Evolutionary conservation across 2,329 filamentous ascomycete genomes (phyloP), one percentile per base, ranked within the genome.

Genomic region (Paradendryphiella salina): DNA sequence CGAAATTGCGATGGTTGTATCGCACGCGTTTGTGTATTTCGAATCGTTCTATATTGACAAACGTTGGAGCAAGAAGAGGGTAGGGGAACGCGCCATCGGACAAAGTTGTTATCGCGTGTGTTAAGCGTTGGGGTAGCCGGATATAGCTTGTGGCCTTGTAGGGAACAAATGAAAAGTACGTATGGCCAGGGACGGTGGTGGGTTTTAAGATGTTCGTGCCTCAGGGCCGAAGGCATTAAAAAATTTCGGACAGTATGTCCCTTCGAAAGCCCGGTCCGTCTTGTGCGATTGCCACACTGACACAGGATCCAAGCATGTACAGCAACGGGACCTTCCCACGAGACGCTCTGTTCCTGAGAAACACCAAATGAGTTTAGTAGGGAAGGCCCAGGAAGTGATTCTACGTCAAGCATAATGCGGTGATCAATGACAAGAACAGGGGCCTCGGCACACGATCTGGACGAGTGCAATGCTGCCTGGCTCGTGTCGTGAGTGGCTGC

Each of bases 321-420:
- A 66, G 63, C 64, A 63, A 68, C 71, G 68, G 66, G 63, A 56
- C 66, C 62, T 65, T 64, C 65, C 70, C 67, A 72, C 72, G 71
- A 74, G 69, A 75, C 73, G 70, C 59, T 65, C 67, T 69, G 72
- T 75, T 73, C 72, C 73, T 74, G 71, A 73, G 70, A 60, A 66
- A 68, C 64, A 71, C 68, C 61, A 65, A 69, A 64, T 65, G 67
- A 69, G 70, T 71, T 74, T 66, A 68, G 70, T 69, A 69, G 70
- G 70, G 71, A 70, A 74, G 72, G 70, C 62, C 66, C 64, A 63
- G 67, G 67, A 66, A 70, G 67, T 63, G 60, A 71, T 72, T 73
- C 71, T 71, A 71, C 65, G 71, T 73, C 69, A 71, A 73, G 72
- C 72, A 75, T 73, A 72, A 75, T 75, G 73, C 72, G 66, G 72